Base-by-base conservation (phyloP, 805 yeast species). In the Hanseniaspora mollemarum region DNA sequence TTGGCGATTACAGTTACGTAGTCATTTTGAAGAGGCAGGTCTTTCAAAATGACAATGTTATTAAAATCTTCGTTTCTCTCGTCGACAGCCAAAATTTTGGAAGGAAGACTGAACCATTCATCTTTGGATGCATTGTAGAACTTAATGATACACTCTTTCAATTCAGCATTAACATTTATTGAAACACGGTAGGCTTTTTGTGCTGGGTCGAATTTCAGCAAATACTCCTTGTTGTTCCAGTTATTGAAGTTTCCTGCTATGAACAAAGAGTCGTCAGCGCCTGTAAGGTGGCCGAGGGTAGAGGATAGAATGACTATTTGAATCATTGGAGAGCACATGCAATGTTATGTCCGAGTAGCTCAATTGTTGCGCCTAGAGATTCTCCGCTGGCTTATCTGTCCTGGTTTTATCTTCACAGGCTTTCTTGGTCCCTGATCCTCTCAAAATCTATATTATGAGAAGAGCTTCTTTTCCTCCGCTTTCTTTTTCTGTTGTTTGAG, bases 231-330 rank as follows among this genome's bases (percentile, higher is more conserved):
- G 16, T 32, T 21, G 19, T 39, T 39, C 51, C 51, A 46, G 13
- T 38, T n/a, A 26, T 46, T 46, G 21, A 46, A 46, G 6, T 16
- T 29, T 15, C 50, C 50, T 18, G 41, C 32, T 21, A 46, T 38
- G 16, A n/a, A 37, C 9, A 46, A 29, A 12, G 24, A 12, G 16
- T 46, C 50, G 29, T 6, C 28, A 15, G 26, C 10, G 9, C 8
- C n/a, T n/a, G n/a, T n/a, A n/a, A n/a, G n/a, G n/a, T n/a, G n/a
- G n/a, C n/a, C n/a, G n/a, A n/a, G n/a, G n/a, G n/a, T n/a, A n/a
- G n/a, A n/a, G n/a, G n/a, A n/a, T n/a, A n/a, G n/a, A n/a, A n/a
- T n/a, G n/a, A n/a, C n/a, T n/a, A 28, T 28, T 28, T 28, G 32
- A 28, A 13, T 28, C 32, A 28, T 28, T 28, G 9, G n/a, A n/a